Evolutionary conservation across 2,329 filamentous ascomycete genomes (phyloP), one percentile per base, ranked within the genome.

Genomic region (Epicoccum nigrum): DNA sequence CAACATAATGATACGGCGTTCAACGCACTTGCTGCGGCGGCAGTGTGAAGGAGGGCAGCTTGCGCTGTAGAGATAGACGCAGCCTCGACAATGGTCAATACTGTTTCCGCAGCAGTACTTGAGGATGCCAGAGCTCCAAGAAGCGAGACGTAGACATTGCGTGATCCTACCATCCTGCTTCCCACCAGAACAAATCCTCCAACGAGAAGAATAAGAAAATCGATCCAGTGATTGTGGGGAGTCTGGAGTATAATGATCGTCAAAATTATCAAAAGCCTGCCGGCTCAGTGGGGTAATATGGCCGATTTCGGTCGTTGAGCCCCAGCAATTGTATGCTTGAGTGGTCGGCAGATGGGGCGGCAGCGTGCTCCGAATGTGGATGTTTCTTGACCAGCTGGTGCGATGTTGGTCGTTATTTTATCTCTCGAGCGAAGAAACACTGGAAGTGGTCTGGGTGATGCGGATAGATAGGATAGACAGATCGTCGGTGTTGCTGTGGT

Each of bases 61-160:
- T 63, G 48, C 27, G 65, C 52, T 23, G 45, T 45, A 16, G 63
- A 67, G 33, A 74, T 54, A n/a, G 71, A 68, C 7, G 61, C 56
- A 3, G 73, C 64, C 34, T 74, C 67, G 16, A 76, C 52, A n/a
- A 74, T 64, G 11, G 68, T 61, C 31, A 75, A 56, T 23, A 71
- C 57, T n/a, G 70, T 59, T 28, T 71, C 64, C n/a, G 65, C 64
- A 41, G 70, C 61, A 37, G 68, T 74, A 51, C 69, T 63, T 32
- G 69, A 65, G 54, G 68, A 67, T 23, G 73, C 65, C 19, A 70
- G 49, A 31, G 63, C 59, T 15, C 72, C 68, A 7, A 74, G 48
- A 39, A 71, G 56, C 33, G 65, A 71, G 45, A 69, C 55, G 48
- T 62, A 71, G 37, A 62, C 58, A 49, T 63, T 67, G 44, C 64